These are phyloP conservation scores for Solanum sitiens DNA, from an alignment of 257 asterid genomes.

Conservation along the genomic window DNA sequence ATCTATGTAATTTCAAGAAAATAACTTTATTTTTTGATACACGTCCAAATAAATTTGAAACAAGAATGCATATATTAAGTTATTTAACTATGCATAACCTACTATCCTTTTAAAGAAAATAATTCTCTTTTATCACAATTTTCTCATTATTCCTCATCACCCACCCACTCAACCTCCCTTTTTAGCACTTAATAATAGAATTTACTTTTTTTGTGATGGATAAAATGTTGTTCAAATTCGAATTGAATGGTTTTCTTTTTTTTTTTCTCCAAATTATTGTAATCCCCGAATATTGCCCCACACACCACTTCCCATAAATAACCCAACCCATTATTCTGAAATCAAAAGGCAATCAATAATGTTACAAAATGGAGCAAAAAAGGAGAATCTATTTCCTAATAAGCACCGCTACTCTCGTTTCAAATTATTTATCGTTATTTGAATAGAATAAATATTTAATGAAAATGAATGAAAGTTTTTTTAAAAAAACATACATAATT, in stretches of 20 bases:
- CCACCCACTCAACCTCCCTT: not conserved
- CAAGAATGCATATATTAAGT: not conserved
- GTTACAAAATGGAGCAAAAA: not conserved
- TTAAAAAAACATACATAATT: accelerated
- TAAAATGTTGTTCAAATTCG: not conserved
- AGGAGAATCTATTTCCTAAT: not conserved
- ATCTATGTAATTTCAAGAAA: not conserved
- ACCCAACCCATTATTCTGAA: not conserved
- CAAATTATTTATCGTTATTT: not conserved
- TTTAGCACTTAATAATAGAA: not conserved
- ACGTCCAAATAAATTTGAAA: too few species aligned
- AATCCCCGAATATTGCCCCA: not conserved
- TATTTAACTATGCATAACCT: not conserved
- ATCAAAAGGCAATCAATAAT: not conserved
- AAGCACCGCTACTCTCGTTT: accelerated
- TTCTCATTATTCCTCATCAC: not conserved
- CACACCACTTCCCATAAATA: not conserved
- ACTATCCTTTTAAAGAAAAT: not conserved
- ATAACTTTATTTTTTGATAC: too few species aligned
- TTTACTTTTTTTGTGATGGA: not conserved
- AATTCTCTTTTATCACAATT: not conserved
- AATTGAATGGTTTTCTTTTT: not conserved
- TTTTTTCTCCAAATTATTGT: not conserved
- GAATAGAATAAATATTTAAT: not conserved
- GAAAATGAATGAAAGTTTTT: not conserved